These are phyloP conservation scores for Aspergillus biplanus DNA, from an alignment of 495 filamentous ascomycete species.

Conservation along the genomic window DNA sequence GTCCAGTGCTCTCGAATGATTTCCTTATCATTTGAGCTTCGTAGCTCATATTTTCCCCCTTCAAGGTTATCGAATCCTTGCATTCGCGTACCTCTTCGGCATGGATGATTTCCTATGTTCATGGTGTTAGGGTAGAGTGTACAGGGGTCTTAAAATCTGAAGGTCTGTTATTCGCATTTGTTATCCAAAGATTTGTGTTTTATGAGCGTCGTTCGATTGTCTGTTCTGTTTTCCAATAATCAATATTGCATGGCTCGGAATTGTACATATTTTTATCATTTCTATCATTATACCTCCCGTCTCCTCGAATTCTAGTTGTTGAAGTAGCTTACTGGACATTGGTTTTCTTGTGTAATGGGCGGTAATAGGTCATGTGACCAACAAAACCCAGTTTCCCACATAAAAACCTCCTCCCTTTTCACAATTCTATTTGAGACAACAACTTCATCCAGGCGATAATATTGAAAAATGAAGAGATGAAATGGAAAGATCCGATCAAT, in stretches of 20 bases:
- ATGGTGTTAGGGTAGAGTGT: constrained; percentile 22
- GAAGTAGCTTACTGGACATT: neutral
- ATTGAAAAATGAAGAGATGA: too few species aligned
- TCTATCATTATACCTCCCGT: constrained; percentile 7
- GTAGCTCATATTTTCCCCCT: constrained; percentile 7
- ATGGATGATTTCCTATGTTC: constrained; percentile 19
- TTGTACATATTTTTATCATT: constrained; percentile 14
- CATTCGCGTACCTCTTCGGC: constrained; percentile 3
- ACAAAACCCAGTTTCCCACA: neutral
- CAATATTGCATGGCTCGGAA: constrained; percentile 12
- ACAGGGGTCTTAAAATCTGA: constrained; percentile 15
- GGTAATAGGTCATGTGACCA: neutral
- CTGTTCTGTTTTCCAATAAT: constrained; percentile 3
- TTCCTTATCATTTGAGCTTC: constrained; percentile 8
- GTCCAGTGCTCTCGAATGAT: neutral
- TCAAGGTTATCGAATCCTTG: neutral
- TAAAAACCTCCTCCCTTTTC: neutral
- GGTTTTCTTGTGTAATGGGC: neutral
- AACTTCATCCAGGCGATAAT: neutral
- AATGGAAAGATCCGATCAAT: too few species aligned
- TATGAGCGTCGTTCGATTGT: constrained; percentile 18
- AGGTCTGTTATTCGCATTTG: constrained; percentile 7
- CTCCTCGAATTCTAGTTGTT: constrained; percentile 4
- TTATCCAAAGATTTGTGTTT: constrained; percentile 16
- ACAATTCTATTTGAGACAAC: neutral